A percentile compares a stretch with the other conserved stretches of the same genome.
These are phyloP conservation scores for Lactifluus subvellereus DNA, from an alignment of 768 basidiomycete species.

Conservation along the genomic window DNA sequence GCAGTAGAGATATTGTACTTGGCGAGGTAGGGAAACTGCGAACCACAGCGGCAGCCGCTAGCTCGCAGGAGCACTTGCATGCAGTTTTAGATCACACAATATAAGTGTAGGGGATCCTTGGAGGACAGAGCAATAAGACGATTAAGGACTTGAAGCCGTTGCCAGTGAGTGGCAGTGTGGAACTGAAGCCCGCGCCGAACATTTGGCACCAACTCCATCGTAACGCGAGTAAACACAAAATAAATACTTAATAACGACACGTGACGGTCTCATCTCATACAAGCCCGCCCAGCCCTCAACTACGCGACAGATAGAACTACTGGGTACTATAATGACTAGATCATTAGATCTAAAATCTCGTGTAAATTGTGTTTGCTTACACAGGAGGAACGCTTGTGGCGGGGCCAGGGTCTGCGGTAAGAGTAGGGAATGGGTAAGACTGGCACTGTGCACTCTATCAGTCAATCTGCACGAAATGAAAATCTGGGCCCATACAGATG, in stretches of 20 bases:
- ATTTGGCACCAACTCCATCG: no score
- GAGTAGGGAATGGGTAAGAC: neutral
- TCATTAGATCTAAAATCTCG: neutral
- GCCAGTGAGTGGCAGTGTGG: no score
- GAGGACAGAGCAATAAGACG: no score
- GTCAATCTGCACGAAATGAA: neutral
- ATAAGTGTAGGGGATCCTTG: neutral
- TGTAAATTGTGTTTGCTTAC: neutral
- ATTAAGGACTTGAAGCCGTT: no score
- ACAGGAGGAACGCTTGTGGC: conserved; percentile 2
- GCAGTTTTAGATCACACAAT: neutral
- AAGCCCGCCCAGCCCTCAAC: neutral
- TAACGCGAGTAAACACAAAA: no score
- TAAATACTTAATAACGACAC: neutral
- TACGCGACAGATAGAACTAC: neutral
- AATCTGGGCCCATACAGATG: neutral
- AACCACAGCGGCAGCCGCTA: neutral
- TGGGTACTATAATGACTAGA: neutral
- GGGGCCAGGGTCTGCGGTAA: conserved; percentile 9
- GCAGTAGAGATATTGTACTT: conserved; percentile 3
- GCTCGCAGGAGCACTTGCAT: conserved; percentile 4
- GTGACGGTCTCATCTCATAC: neutral
- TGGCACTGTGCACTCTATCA: neutral
- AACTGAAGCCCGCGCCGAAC: no score
- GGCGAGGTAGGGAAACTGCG: neutral